Evolutionary conservation across 1,139 yeast species (phyloP).

Genomic region (Blastobotrys persicus): DNA sequence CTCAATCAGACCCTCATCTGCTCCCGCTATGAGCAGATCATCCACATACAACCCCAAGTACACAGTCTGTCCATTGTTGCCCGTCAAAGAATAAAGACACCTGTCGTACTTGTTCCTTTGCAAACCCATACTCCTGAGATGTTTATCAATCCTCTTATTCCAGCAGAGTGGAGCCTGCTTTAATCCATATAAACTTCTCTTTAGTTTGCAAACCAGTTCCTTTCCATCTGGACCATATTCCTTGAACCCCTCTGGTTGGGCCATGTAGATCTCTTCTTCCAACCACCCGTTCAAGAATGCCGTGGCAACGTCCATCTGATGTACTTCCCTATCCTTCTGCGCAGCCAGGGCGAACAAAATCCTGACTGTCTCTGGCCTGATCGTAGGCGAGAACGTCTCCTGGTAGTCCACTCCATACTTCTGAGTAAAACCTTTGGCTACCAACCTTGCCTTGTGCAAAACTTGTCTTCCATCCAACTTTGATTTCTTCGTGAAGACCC

Average conservation of each 20-base stretch:
- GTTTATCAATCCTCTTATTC: conserved; percentile 14
- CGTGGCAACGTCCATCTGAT: conserved; percentile 30
- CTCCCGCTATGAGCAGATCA: background rate
- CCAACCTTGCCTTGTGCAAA: conserved; percentile 22
- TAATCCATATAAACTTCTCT: conserved; percentile 27
- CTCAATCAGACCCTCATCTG: background rate
- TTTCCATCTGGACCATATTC: background rate
- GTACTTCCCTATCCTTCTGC: conserved; percentile 14
- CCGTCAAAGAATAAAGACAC: background rate
- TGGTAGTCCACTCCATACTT: conserved; percentile 26
- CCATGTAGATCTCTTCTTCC: conserved; percentile 25
- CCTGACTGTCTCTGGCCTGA: conserved; percentile 23
- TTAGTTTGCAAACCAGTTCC: conserved; percentile 21
- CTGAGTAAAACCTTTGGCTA: conserved; percentile 28
- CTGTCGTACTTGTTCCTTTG: background rate
- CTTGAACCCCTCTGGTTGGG: conserved; percentile 22
- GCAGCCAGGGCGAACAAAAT: conserved; percentile 24
- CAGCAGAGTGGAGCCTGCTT: conserved; percentile 30
- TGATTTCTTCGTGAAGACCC: background rate
- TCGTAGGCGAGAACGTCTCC: conserved; percentile 30
- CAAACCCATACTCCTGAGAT: conserved; percentile 15
- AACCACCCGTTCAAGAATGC: conserved; percentile 30
- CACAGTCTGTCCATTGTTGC: background rate
- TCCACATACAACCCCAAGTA: conserved; percentile 1
- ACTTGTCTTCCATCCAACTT: background rate